Base-by-base conservation (phyloP, 495 filamentous ascomycete genomes). In the Aspergillus asperescens region DNA sequence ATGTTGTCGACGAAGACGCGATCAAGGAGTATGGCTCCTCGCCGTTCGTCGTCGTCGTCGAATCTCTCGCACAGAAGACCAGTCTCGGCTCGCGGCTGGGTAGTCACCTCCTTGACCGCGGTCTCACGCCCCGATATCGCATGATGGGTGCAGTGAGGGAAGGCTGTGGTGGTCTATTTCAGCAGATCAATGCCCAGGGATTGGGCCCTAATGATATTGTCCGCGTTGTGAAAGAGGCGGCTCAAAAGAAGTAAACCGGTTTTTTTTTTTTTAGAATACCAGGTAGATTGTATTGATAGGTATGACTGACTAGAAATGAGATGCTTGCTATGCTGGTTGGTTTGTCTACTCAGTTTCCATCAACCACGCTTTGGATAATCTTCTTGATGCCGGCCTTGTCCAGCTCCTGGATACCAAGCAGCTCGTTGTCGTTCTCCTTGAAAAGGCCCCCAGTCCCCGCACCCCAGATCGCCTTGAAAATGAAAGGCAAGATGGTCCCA, bases 61-160 rank as follows among this genome's bases (percentile, higher is more conserved):
- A 72, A 51, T 69, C 67, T 4, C 66, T 72, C 41, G 63, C 69
- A 3, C 65, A 72, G 58, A 72, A 72, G 65, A 72, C 69, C 3
- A 63, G 65, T 49, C 63, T 72, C 10, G 69, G 69, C n/a, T 72
- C 67, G 53, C 65, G 69, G 31, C 53, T 72, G 0, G 69, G 69
- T 10, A 63, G 60, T 1, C 59, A 68, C 3, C 57, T 72, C 3
- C 57, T 72, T 5, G 62, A 68, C 48, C 63, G 67, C 49, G 63
- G 63, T 10, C 58, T 70, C 20, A 70, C 61, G 2, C 69, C 69
- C 27, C 67, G 64, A 58, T 72, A 60, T 56, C 60, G 62, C 55
- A 44, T 64, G 1, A 62, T 72, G 22, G 69, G 69, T 31, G 62
- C 65, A 10, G 43, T 65, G 22, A 70, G 66, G 58, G 69, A 72